Base-by-base conservation (phyloP, 192 early-diverging fungal species). In the Obelidium mucronatum region DNA sequence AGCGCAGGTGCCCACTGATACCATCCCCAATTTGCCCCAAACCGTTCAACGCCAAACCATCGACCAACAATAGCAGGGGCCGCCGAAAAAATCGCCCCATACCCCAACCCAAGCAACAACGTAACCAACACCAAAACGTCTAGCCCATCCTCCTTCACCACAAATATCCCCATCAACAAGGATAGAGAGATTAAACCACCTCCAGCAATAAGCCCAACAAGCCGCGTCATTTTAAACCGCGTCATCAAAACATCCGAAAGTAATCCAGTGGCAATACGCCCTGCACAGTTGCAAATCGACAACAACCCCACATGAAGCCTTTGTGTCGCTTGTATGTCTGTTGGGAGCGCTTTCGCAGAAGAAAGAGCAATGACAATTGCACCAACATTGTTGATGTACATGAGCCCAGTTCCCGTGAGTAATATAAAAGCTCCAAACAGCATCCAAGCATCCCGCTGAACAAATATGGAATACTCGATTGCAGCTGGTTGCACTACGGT, bases 331-430 rank as follows among this genome's bases (percentile, higher is more conserved):
- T 60, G 68, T 48, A 80, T 28, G 19, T 36, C 65, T 28, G 64
- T 39, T 35, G 53, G 60, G 0, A 40, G 28, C 26, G 62, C 8
- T n/a, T 26, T 64, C 56, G 17, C 15, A 39, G 66, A 28, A 17
- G 40, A 30, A 17, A 81, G 62, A 0, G 81, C 48, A 3, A 75
- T 42, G 1, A 85, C 40, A 36, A 85, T 77, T 11, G 79, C 77
- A 35, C 84, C 84, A 34, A 85, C 67, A 53, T 84, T 82, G 80
- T 83, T 86, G 66, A 86, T 81, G 76, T 81, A 81, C 80, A 83
- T 83, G 34, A 86, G 79, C 6, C 84, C 84, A 5, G 80, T 55
- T 15, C 84, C 84, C 53, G 72, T 64, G 3, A 82, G 40, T 4
- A 77, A 19, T n/a, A 71, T 33, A 42, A 86, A 80, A 0, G 76